phyloP scores from a whole-genome alignment of 2,329 filamentous ascomycete genomes.

The Colletotrichum truncatum region DNA sequence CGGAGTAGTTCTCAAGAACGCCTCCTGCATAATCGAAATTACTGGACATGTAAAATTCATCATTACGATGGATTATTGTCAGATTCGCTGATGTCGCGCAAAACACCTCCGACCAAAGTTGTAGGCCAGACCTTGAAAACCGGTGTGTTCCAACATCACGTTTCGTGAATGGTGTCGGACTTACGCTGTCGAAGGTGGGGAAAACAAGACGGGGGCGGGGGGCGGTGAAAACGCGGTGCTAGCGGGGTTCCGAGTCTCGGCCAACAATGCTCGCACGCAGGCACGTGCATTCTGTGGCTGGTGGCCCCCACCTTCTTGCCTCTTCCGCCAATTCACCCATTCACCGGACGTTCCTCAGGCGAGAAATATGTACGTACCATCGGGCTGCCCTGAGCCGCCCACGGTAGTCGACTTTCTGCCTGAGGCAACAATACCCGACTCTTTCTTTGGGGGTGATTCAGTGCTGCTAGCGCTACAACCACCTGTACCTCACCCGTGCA shows the following conservation, averaged over 20 bases:
- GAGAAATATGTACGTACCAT: not conserved
- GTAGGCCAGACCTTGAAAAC: too few relatives aligned
- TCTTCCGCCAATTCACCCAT: constrained; percentile 5
- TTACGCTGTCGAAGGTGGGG: constrained; percentile 11
- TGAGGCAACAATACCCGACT: constrained; percentile 15
- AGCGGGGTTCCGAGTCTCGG: constrained; percentile 27
- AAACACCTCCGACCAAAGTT: too few relatives aligned
- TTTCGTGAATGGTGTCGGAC: constrained; percentile 5
- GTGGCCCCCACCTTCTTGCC: not conserved
- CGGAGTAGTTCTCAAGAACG: too few relatives aligned
- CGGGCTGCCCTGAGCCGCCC: not conserved
- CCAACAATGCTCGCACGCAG: constrained; percentile 14
- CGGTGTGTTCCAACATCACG: too few relatives aligned
- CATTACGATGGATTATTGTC: too few relatives aligned
- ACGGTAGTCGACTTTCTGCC: not conserved
- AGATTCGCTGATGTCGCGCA: too few relatives aligned
- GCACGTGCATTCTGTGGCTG: constrained; percentile 3
- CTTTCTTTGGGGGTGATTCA: constrained; percentile 27
- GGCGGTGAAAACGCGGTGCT: constrained; percentile 12
- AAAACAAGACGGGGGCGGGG: constrained; percentile 16
- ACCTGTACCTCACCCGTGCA: constrained; percentile 31
- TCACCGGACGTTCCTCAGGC: not conserved
- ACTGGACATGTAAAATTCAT: too few relatives aligned
- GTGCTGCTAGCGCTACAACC: constrained; percentile 31
- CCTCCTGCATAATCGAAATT: too few relatives aligned